Base-by-base conservation (phyloP, 306 rosid genomes). In the Geum urbanum region DNA sequence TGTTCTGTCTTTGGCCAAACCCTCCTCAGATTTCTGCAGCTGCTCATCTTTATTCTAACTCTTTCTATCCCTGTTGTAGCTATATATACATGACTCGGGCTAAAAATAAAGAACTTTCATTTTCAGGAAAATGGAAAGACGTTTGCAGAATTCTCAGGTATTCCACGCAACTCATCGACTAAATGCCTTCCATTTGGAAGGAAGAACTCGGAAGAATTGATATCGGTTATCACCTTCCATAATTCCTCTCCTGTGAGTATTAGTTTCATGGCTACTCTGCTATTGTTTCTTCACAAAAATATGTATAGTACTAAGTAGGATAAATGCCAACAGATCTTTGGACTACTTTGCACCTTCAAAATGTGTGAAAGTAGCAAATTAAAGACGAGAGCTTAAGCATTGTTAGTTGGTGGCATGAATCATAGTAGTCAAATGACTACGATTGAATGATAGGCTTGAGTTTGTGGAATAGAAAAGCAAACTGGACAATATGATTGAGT, bases 61-160 rank as follows among this genome's bases (percentile, higher is more conserved):
- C 11, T 59, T 59, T 59, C 7, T 59, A 11, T 32, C 2, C 37
- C 3, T 32, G 37, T 32, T 32, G 37, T 32, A 32, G 37, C 37
- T 32, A 32, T 32, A 32, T 37, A 59, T 35, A 59, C n/a, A 15
- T 59, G 5, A 59, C 8, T 32, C 37, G 2, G 37, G 4, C 37
- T 32, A 5, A 37, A 6, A 7, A 14, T 0, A 16, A 2, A 7
- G 5, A 22, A 10, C 4, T 22, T 27, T 14, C 7, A 7, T 37
- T 59, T 16, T 3, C 45, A 59, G 65, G 65, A 59, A 59, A 59
- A 59, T 15, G 65, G 45, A 9, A 59, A 59, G 65, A 45, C 45
- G 7, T 59, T 59, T 37, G 44, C 44, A 37, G 65, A 59, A 37
- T 59, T 59, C 65, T 59, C 65, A 59, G 44, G 65, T 14, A 59